Conservation (phyloP, 2,329 filamentous ascomycete species). For the Beauveria medogensis region DNA sequence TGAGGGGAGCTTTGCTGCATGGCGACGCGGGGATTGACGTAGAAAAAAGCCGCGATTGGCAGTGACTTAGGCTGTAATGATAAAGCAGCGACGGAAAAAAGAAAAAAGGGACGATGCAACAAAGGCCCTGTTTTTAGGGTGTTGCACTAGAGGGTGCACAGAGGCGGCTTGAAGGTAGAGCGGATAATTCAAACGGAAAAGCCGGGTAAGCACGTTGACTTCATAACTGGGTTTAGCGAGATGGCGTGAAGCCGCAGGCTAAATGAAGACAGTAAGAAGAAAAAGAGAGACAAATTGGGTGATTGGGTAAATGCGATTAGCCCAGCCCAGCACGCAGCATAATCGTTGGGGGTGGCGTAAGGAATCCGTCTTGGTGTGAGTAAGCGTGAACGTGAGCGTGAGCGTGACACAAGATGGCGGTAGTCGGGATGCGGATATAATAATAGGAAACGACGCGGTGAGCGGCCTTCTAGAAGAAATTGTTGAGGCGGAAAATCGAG, state of each 20-base stretch:
- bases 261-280: not conserved
- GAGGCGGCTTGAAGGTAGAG: not conserved
- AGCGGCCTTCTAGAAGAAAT: not conserved
- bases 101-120: not conserved
- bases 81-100: not conserved
- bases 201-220: not conserved
- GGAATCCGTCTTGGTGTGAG: not conserved
- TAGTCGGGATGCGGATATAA: not conserved
- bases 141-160: constrained; percentile 4
- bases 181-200: not conserved
- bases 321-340: constrained; percentile 8
- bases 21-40: not conserved
- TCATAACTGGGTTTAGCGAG: not conserved
- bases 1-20: constrained; percentile 7
- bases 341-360: not conserved
- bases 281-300: not conserved
- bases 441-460: not conserved
- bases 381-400: not conserved
- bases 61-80: not conserved
- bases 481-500: not conserved
- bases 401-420: not conserved
- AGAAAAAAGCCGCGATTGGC: not conserved
- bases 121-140: constrained; percentile 6
- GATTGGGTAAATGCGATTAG: not conserved
- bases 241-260: not conserved